phyloP scores from a whole-genome alignment of 78 protist genomes.

The Andalucia godoyi region DNA sequence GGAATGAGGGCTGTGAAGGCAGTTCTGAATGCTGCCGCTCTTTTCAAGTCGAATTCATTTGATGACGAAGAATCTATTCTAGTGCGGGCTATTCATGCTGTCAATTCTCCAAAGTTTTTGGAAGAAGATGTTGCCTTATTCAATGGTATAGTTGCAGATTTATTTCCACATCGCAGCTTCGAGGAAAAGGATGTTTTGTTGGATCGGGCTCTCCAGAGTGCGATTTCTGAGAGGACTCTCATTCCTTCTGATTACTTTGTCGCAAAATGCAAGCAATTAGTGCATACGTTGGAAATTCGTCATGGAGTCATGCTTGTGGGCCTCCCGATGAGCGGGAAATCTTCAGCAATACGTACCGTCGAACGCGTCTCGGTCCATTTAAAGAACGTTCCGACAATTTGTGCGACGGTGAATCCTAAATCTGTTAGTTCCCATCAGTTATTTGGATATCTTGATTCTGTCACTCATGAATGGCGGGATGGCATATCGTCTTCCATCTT shows the following conservation, averaged over 20 bases:
- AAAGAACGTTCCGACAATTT: too few species aligned
- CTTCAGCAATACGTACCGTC: neutral
- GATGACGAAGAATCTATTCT: conserved; percentile 13
- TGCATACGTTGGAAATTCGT: conserved; percentile 60
- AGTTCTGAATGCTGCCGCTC: conserved; percentile 52
- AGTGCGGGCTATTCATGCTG: conserved; percentile 43
- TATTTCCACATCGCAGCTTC: conserved; percentile 57
- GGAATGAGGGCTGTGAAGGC: conserved; percentile 64
- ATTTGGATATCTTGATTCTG: conserved; percentile 39
- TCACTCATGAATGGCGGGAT: conserved; percentile 51
- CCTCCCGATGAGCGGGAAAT: conserved; percentile 50
- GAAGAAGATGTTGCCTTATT: conserved; percentile 44
- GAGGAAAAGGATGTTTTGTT: neutral
- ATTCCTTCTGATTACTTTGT: neutral
- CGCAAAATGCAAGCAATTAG: conserved; percentile 34
- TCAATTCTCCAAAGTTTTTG: conserved; percentile 56
- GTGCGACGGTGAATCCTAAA: conserved; percentile 37
- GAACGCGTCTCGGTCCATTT: too few species aligned
- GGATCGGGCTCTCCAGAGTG: neutral
- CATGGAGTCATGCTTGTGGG: conserved; percentile 88
- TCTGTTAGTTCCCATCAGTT: conserved; percentile 37
- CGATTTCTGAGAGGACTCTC: neutral
- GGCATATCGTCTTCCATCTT: conserved; percentile 34
- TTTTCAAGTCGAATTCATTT: neutral
- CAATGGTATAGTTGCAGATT: conserved; percentile 39